Evolutionary conservation across 192 early-diverging fungal genomes (phyloP).

Genomic region (Coemansia sp.): DNA sequence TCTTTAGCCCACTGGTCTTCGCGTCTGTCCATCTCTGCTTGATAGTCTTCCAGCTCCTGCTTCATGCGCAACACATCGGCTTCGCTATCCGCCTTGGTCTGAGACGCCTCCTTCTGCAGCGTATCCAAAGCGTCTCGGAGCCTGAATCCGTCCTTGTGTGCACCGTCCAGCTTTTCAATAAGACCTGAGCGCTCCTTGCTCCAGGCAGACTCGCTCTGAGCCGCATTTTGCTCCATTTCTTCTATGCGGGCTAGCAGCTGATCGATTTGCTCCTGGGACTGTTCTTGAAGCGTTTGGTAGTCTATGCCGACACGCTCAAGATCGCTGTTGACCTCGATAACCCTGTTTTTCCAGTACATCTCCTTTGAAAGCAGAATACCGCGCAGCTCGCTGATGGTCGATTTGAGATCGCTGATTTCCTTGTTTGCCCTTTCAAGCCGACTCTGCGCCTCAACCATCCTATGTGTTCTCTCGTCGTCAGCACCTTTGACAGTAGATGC

Average conservation of each 20-base stretch:
- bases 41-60: constrained; percentile 24
- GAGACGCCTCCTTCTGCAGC: constrained; percentile 28
- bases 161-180: constrained; percentile 44
- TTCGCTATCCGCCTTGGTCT: constrained; percentile 30
- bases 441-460: constrained; percentile 38
- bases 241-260: constrained; percentile 12
- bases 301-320: constrained; percentile 37
- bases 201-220: constrained; percentile 32
- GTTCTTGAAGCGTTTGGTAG: constrained; percentile 35
- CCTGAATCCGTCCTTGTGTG: constrained; percentile 48
- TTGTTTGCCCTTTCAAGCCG: constrained; percentile 27
- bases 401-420: constrained; percentile 29
- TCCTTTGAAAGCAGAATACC: constrained; percentile 43
- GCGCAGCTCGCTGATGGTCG: constrained; percentile 49
- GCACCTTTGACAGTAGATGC: constrained; percentile 38
- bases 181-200: constrained; percentile 29
- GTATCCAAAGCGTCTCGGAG: constrained; percentile 44
- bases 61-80: constrained; percentile 33
- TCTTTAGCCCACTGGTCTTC: constrained; percentile 24
- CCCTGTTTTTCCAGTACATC: constrained; percentile 43
- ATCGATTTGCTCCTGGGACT: constrained; percentile 17
- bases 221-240: constrained; percentile 19
- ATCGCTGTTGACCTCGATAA: constrained; percentile 33
- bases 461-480: constrained; percentile 26
- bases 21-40: constrained; percentile 8